These are phyloP conservation scores for Thalassiosira delicatula DNA, from an alignment of 352 stramenopile species.

Conservation along the genomic window DNA sequence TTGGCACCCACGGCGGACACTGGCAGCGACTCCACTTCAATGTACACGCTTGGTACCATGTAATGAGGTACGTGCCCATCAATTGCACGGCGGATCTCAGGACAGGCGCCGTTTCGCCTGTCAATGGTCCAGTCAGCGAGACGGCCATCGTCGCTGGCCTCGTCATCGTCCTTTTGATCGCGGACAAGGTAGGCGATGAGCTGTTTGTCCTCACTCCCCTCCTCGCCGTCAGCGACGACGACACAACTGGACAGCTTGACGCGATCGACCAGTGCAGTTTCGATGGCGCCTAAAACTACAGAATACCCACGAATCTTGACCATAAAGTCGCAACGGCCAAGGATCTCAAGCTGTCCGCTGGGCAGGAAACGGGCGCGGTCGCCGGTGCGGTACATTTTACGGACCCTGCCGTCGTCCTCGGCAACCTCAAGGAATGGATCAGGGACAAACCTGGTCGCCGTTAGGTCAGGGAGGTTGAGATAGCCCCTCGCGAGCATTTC, in stretches of 20 bases:
- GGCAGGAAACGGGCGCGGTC: slow-evolving; percentile 90
- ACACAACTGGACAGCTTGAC: slow-evolving; percentile 87
- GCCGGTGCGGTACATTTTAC: slow-evolving; percentile 89
- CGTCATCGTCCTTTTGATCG: slow-evolving; percentile 49
- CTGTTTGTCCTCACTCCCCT: slow-evolving; percentile 86
- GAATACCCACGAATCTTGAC: slow-evolving; percentile 95
- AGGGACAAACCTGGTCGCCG: slow-evolving; percentile 81
- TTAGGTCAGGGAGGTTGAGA: slow-evolving; percentile 83
- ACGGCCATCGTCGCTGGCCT: slow-evolving; percentile 37
- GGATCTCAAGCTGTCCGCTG: slow-evolving; percentile 90
- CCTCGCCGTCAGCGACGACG: slow-evolving; percentile 90
- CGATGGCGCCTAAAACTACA: slow-evolving; percentile 90
- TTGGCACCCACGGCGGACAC: slow-evolving; percentile 84
- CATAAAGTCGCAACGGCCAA: slow-evolving; percentile 94
- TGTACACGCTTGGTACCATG: slow-evolving; percentile 49
- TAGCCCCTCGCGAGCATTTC: slow-evolving; percentile 82
- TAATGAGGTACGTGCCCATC: slow-evolving; percentile 42
- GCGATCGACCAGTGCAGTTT: slow-evolving; percentile 89
- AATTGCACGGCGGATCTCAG: slow-evolving; percentile 43
- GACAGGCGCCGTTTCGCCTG: slow-evolving; percentile 43
- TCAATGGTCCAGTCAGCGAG: slow-evolving; percentile 52
- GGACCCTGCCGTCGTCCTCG: slow-evolving; percentile 60
- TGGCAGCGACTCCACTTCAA: slow-evolving; percentile 60
- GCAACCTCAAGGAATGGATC: slow-evolving; percentile 80
- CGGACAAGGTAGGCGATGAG: slow-evolving; percentile 88